Conservation (phyloP, 331 rosid genomes). For the Erythrophleum ivorense region DNA sequence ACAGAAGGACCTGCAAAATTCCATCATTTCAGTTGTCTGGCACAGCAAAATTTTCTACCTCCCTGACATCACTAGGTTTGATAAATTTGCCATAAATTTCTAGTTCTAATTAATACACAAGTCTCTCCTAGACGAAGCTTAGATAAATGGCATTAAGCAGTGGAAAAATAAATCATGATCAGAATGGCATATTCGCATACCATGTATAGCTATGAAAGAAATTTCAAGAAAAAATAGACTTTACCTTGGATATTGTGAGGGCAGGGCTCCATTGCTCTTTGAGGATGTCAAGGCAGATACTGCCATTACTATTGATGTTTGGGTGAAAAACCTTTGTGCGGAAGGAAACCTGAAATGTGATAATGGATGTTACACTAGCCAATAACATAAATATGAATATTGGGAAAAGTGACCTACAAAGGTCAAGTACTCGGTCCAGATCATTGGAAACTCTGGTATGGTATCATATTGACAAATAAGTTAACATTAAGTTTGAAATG, state of each 20-base stretch:
- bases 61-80: neutral
- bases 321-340: conserved; percentile 79
- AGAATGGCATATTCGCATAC: neutral
- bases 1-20: conserved; percentile 67
- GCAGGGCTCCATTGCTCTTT: conserved; percentile 87
- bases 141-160: neutral
- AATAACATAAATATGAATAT: neutral
- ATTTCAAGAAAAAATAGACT: neutral
- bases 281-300: conserved; percentile 78
- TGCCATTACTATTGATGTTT: conserved; percentile 72
- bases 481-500: neutral
- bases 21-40: conserved; percentile 16
- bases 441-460: neutral
- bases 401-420: neutral
- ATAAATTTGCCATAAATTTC: neutral
- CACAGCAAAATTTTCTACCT: neutral
- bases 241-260: conserved; percentile 72
- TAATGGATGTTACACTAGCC: conserved; percentile 13
- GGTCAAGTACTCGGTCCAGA: neutral
- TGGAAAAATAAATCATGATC: neutral
- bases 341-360: conserved; percentile 63
- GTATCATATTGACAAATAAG: neutral
- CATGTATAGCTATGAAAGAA: neutral
- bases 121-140: neutral
- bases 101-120: neutral